These are phyloP conservation scores for Pleodorina starrii DNA, from an alignment of 139 green algal species.

Conservation along the genomic window DNA sequence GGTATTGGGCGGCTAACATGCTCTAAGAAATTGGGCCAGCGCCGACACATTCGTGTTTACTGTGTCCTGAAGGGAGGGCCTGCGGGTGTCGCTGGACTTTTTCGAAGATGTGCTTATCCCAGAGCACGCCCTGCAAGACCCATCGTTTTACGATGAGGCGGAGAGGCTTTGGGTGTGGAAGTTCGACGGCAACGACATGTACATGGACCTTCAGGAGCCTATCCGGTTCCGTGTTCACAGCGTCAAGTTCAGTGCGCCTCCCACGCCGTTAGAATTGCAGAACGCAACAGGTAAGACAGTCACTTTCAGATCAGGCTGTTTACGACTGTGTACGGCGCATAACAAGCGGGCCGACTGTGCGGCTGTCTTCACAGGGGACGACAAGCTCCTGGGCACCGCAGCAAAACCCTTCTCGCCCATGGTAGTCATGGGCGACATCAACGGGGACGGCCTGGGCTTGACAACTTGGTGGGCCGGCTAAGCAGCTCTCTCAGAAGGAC, in stretches of 20 bases:
- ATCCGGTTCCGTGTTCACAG: slow-evolving; percentile 56
- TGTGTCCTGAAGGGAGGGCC: slow-evolving; percentile 70
- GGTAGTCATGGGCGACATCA: slow-evolving; percentile 76
- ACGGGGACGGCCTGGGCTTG: slow-evolving; percentile 82
- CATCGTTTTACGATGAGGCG: slow-evolving; percentile 75
- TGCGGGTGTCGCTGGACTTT: slow-evolving; percentile 90
- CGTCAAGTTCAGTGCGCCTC: slow-evolving; percentile 60
- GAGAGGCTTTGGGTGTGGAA: slow-evolving; percentile 89
- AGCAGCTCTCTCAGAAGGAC: no score
- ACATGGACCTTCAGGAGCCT: slow-evolving; percentile 78
- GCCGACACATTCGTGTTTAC: neutral
- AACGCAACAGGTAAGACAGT: slow-evolving; percentile 16
- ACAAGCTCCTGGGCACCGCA: slow-evolving; percentile 62
- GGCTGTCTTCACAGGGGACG: slow-evolving; percentile 25
- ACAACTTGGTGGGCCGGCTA: slow-evolving; percentile 76
- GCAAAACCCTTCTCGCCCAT: slow-evolving; percentile 68
- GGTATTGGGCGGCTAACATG: no score
- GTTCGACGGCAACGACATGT: slow-evolving; percentile 85
- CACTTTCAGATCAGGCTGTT: neutral
- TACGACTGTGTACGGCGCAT: neutral
- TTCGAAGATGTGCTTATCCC: slow-evolving; percentile 93
- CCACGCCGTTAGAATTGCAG: slow-evolving; percentile 52
- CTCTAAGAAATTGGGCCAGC: no score
- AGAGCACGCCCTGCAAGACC: slow-evolving; percentile 74
- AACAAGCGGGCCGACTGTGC: neutral